phyloP scores from a whole-genome alignment of 2,329 filamentous ascomycete species.

The Chaetomium sp. region DNA sequence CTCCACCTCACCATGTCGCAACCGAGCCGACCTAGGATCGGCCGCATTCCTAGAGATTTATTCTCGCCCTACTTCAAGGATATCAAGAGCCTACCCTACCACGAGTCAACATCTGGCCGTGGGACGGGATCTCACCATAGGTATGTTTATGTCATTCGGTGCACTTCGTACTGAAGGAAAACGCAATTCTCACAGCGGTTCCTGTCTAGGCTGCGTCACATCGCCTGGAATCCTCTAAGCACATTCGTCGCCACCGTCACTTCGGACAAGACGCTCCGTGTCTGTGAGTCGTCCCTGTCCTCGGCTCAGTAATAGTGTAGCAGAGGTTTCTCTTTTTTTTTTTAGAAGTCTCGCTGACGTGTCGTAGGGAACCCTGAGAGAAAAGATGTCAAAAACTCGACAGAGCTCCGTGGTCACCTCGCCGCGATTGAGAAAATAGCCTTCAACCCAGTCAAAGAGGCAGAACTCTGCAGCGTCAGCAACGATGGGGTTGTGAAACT shows the following conservation, averaged over 20 bases:
- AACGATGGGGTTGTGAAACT: constrained; percentile 74
- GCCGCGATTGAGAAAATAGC: constrained; percentile 72
- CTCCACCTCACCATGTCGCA: constrained; percentile 43
- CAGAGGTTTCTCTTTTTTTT: not conserved
- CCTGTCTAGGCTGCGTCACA: constrained; percentile 66
- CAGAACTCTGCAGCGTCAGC: constrained; percentile 74
- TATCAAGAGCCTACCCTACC: constrained; percentile 72
- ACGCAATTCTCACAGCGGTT: not conserved
- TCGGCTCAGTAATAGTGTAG: not conserved
- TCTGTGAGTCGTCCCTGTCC: constrained; percentile 56
- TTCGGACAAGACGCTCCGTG: constrained; percentile 68
- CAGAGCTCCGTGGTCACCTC: constrained; percentile 70
- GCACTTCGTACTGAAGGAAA: not conserved
- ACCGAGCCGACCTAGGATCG: constrained; percentile 51
- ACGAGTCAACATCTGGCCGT: constrained; percentile 53
- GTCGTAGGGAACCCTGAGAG: constrained; percentile 72
- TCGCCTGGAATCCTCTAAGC: constrained; percentile 88
- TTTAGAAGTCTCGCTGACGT: not conserved
- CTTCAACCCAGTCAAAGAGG: constrained; percentile 76
- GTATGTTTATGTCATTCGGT: constrained; percentile 41
- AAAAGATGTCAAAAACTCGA: constrained; percentile 71
- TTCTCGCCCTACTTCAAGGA: constrained; percentile 68
- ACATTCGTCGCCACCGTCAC: constrained; percentile 82
- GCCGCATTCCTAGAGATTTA: constrained; percentile 64
- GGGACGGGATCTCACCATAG: constrained; percentile 59